These are phyloP conservation scores for Diaporthe velutina DNA, from an alignment of 2,329 filamentous ascomycete genomes.

Conservation along the genomic window DNA sequence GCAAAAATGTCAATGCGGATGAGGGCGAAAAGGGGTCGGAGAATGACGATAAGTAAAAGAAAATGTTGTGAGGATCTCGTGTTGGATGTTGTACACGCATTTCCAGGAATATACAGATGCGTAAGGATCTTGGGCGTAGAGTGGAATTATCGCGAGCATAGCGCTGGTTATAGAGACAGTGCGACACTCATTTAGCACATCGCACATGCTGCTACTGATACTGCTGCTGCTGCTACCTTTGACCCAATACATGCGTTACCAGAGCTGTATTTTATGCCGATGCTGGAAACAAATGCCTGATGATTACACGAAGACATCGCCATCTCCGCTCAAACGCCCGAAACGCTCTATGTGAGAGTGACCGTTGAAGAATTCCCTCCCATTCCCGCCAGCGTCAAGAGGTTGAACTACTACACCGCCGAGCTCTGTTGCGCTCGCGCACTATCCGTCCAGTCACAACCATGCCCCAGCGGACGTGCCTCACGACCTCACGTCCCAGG, in stretches of 20 bases:
- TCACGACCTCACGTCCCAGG: slow-evolving; percentile 67
- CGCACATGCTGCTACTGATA: neutral
- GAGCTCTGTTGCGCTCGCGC: slow-evolving; percentile 1
- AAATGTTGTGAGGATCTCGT: neutral
- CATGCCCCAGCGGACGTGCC: neutral
- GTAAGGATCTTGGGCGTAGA: neutral
- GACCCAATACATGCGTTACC: neutral
- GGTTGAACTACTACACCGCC: slow-evolving; percentile 25
- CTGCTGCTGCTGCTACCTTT: slow-evolving; percentile 10
- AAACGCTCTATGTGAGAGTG: slow-evolving; percentile 15
- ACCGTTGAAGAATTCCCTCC: slow-evolving; percentile 32
- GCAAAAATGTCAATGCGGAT: neutral
- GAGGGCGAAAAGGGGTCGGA: neutral
- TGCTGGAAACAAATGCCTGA: neutral
- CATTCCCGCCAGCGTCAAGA: neutral
- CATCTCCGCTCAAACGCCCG: slow-evolving; percentile 5
- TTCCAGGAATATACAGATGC: neutral
- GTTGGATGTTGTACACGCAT: neutral
- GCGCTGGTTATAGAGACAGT: slow-evolving; percentile 21
- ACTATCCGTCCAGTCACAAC: neutral
- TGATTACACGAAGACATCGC: slow-evolving; percentile 10
- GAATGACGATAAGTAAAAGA: neutral
- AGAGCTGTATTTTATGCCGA: slow-evolving; percentile 16
- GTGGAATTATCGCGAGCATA: slow-evolving; percentile 29
- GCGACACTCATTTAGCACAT: slow-evolving; percentile 6